Conservation (phyloP, 495 filamentous ascomycete genomes). For the Lasiosphaeria ovina region DNA sequence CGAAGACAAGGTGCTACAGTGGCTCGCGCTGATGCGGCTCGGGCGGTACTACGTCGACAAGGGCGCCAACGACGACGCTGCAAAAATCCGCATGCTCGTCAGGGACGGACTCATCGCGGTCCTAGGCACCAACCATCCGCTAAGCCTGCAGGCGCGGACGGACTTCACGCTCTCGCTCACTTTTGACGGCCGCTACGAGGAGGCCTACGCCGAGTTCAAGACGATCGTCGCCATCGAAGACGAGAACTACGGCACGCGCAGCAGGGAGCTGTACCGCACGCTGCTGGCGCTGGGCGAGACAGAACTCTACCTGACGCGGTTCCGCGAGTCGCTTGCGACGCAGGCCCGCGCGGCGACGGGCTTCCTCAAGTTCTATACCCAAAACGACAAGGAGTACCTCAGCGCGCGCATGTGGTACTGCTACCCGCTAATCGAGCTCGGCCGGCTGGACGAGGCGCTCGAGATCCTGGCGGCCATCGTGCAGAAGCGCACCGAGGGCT, state of each 20-base stretch:
- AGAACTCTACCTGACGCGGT: slow-evolving; percentile 5
- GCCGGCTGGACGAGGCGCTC: slow-evolving; percentile 3
- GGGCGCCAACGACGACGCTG: background rate
- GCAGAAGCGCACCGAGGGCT: slow-evolving; percentile 6
- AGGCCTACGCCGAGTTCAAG: background rate
- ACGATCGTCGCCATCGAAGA: slow-evolving; percentile 3
- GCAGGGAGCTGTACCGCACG: background rate
- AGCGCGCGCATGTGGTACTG: slow-evolving; percentile 5
- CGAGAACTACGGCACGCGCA: slow-evolving; percentile 2
- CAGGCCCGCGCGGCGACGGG: background rate
- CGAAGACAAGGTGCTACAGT: slow-evolving; percentile 5
- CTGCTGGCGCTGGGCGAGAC: slow-evolving; percentile 5
- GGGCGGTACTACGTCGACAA: slow-evolving; percentile 9
- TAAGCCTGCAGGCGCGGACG: slow-evolving; percentile 8
- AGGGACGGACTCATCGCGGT: background rate
- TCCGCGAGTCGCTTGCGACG: background rate
- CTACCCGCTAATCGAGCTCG: background rate
- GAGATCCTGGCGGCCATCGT: slow-evolving; percentile 1
- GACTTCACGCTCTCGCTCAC: background rate
- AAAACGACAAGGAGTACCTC: slow-evolving; percentile 8
- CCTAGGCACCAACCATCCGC: slow-evolving; percentile 8
- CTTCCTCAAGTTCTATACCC: slow-evolving; percentile 1
- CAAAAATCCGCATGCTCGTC: background rate
- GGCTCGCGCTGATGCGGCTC: slow-evolving; percentile 8
- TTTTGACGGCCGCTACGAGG: slow-evolving; percentile 2